phyloP scores from a whole-genome alignment of 805 yeast genomes.

The Saccharomycopsis javanensis region DNA sequence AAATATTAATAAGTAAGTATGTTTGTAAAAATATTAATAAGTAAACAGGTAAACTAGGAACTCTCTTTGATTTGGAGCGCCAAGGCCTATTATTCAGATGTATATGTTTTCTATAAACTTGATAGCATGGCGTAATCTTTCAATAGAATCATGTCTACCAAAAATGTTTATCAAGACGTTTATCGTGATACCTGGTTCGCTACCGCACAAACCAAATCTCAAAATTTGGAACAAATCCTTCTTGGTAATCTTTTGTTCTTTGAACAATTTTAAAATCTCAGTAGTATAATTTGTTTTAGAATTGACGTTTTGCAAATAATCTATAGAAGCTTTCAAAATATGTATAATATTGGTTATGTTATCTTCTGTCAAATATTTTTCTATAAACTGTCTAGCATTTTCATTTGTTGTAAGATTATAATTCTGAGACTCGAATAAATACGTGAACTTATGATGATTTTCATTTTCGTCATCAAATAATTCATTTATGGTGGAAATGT shows the following conservation, averaged over 20 bases:
- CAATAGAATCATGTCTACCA: conserved; percentile 34
- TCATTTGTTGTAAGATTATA: conserved; percentile 19
- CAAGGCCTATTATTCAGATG: not conserved
- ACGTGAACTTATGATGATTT: conserved; percentile 32
- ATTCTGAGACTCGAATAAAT: conserved; percentile 35
- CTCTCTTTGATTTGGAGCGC: not conserved
- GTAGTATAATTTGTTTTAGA: not conserved
- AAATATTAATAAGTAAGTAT: too few species aligned
- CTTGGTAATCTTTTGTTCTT: conserved; percentile 21
- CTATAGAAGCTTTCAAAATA: not conserved
- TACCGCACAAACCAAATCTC: conserved; percentile 63
- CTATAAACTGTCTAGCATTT: conserved; percentile 1
- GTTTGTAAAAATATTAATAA: too few species aligned
- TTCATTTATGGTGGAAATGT: conserved; percentile 46
- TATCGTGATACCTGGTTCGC: conserved; percentile 58
- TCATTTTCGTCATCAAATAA: conserved; percentile 23
- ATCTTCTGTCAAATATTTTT: not conserved
- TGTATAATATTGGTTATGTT: not conserved
- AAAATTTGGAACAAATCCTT: conserved; percentile 45
- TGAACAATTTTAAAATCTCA: conserved; percentile 1
- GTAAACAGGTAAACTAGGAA: too few species aligned
- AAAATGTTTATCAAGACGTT: conserved; percentile 47
- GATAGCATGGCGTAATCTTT: conserved; percentile 25
- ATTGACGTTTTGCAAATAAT: not conserved
- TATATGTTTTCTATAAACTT: not conserved